Evolutionary conservation across 78 protist species (phyloP).

Genomic region (Tieghemostelium lacteum): DNA sequence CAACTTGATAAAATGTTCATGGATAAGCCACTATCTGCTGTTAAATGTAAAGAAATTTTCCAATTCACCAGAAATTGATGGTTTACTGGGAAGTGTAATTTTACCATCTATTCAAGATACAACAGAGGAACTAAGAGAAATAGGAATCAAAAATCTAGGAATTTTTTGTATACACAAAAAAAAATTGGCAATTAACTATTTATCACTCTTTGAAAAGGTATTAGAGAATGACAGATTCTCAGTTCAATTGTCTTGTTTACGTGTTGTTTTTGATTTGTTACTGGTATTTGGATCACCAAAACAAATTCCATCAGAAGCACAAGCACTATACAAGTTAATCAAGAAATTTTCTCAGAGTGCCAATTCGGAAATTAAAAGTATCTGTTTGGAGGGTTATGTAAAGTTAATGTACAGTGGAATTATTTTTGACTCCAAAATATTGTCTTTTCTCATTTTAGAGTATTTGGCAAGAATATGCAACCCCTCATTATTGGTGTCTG

Average conservation of each 20-base stretch:
- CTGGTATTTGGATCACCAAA: conserved; percentile 70
- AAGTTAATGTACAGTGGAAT: conserved; percentile 53
- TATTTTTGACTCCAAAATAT: conserved; percentile 19
- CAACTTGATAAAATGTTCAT: conserved; percentile 26
- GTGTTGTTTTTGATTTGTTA: conserved; percentile 52
- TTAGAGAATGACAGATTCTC: conserved; percentile 28
- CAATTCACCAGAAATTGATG: conserved; percentile 53
- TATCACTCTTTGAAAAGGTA: conserved; percentile 20
- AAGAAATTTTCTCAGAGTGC: neutral
- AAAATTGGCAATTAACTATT: conserved; percentile 15
- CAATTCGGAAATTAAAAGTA: conserved; percentile 4
- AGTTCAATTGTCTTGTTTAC: conserved; percentile 2
- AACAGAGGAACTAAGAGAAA: conserved; percentile 6
- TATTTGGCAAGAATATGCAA: too few species aligned
- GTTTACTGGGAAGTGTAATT: conserved; percentile 24
- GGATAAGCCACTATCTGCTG: conserved; percentile 38
- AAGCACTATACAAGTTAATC: conserved; percentile 38
- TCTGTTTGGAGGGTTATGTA: conserved; percentile 52
- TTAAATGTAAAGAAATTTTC: conserved; percentile 59
- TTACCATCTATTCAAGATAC: conserved; percentile 49
- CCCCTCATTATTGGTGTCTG: neutral
- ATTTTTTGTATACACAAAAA: conserved; percentile 57
- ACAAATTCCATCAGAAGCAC: conserved; percentile 25
- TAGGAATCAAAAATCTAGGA: conserved; percentile 69
- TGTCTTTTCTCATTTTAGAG: conserved; percentile 6